These are phyloP conservation scores for Diutina rugosa DNA, from an alignment of 1,139 yeast genomes.

Conservation along the genomic window DNA sequence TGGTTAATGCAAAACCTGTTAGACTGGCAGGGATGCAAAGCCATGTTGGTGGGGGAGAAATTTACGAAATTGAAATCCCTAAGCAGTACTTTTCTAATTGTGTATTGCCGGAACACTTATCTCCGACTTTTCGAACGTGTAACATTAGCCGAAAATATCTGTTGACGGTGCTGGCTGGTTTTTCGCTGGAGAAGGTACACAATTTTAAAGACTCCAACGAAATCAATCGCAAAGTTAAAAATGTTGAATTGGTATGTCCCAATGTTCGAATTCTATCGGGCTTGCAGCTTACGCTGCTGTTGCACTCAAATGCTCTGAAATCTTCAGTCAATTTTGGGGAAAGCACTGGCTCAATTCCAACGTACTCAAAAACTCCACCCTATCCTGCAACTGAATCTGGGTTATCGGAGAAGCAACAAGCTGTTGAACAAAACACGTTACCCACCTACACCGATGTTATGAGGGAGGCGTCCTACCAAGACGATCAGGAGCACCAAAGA, in stretches of 20 bases:
- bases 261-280: conserved; percentile 33
- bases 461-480: conserved; percentile 4
- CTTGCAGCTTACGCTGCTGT: conserved; percentile 8
- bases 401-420: neutral
- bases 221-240: conserved; percentile 11
- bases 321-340: neutral
- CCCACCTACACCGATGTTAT: conserved; percentile 7
- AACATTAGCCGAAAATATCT: conserved; percentile 39
- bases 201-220: conserved; percentile 10
- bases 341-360: neutral
- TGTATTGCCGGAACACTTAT: conserved; percentile 32
- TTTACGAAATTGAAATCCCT: conserved; percentile 37
- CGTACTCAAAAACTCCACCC: neutral
- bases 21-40: conserved; percentile 7
- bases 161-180: conserved; percentile 30
- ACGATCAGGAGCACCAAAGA: conserved; percentile 6
- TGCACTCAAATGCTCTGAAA: neutral
- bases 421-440: neutral
- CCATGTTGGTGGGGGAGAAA: conserved; percentile 8
- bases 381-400: neutral
- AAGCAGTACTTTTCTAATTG: conserved; percentile 24
- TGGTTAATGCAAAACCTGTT: conserved; percentile 14
- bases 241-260: conserved; percentile 21
- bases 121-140: conserved; percentile 48
- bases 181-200: conserved; percentile 12